These are phyloP conservation scores for Coniochaeta pulveracea DNA, from an alignment of 2,329 filamentous ascomycete species.

Conservation along the genomic window DNA sequence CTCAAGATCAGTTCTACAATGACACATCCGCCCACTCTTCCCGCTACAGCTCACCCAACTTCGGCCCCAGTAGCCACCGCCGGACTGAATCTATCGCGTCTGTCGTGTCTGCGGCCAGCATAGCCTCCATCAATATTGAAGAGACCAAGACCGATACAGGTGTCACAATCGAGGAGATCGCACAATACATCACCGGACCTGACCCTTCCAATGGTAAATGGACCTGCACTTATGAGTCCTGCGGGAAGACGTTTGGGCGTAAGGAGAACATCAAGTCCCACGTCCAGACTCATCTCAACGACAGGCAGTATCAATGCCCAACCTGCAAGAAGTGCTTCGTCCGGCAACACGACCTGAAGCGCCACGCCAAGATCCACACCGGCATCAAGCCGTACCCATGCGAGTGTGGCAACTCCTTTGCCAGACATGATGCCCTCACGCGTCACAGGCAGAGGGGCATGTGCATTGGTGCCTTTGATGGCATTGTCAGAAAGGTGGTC, in stretches of 20 bases:
- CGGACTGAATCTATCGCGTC: conserved; percentile 50
- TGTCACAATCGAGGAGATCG: conserved; percentile 76
- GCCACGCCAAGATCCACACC: conserved; percentile 94
- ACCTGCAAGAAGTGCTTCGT: conserved; percentile 94
- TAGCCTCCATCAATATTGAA: conserved; percentile 52
- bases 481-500: conserved; percentile 48
- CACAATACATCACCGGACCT: conserved; percentile 61
- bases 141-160: conserved; percentile 67
- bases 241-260: conserved; percentile 83
- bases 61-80: conserved; percentile 29
- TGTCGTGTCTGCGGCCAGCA: conserved; percentile 45
- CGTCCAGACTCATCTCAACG: conserved; percentile 93
- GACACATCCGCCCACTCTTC: conserved; percentile 9
- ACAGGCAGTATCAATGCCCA: conserved; percentile 89
- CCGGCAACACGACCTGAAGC: conserved; percentile 91
- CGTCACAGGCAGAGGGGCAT: conserved; percentile 90
- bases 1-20: too few species aligned
- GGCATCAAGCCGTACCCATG: conserved; percentile 93
- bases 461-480: conserved; percentile 91
- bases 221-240: conserved; percentile 66
- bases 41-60: conserved; percentile 17
- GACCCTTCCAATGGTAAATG: conserved; percentile 67
- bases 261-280: conserved; percentile 99
- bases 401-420: conserved; percentile 88
- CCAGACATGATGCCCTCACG: conserved; percentile 87